Percentiles rank a stretch among this genome's conserved stretches.
phyloP scores from a whole-genome alignment of 306 rosid species.

The Cucumis melo region DNA sequence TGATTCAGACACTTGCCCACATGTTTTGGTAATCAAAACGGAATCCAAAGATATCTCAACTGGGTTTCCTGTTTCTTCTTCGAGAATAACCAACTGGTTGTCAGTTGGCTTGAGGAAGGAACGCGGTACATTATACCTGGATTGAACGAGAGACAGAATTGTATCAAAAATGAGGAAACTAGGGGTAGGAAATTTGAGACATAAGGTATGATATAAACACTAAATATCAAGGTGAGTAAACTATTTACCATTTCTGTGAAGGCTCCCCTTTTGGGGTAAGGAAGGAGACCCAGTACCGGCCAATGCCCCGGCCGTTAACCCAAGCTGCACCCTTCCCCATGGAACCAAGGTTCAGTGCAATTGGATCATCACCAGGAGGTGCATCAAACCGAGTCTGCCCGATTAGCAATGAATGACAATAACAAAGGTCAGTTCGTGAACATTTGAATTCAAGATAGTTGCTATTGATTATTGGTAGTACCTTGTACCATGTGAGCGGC shows the following conservation, averaged over 20 bases:
- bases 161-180: background rate
- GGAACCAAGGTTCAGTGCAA: conserved; percentile 60
- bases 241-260: conserved; percentile 66
- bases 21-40: conserved; percentile 12
- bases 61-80: conserved; percentile 68
- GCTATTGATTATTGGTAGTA: conserved; percentile 9
- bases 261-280: conserved; percentile 48
- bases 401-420: conserved; percentile 1
- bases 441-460: background rate
- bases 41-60: conserved; percentile 24
- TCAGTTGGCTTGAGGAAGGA: conserved; percentile 49
- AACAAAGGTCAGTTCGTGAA: background rate
- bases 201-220: background rate
- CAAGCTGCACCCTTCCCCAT: conserved; percentile 86
- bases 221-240: background rate
- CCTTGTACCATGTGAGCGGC: conserved; percentile 85
- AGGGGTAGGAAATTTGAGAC: background rate
- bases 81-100: conserved; percentile 52
- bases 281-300: conserved; percentile 82
- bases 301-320: conserved; percentile 69
- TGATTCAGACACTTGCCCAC: conserved; percentile 27
- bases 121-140: conserved; percentile 77
- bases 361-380: conserved; percentile 50
- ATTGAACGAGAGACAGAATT: background rate
- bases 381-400: conserved; percentile 55